phyloP scores from a whole-genome alignment of 768 basidiomycete genomes.

The Podaxis pistillaris region DNA sequence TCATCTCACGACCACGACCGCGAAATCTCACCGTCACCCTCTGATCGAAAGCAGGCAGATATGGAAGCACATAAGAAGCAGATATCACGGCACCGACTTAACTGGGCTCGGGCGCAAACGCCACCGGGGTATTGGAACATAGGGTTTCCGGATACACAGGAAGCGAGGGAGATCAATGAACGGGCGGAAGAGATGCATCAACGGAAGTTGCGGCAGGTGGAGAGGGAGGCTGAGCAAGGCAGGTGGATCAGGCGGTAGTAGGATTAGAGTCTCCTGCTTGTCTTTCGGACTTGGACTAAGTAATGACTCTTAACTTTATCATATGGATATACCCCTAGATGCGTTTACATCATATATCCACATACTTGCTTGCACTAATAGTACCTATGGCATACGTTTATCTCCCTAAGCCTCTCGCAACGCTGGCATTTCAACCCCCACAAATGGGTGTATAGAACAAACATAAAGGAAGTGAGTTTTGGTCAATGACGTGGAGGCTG shows the following conservation, averaged over 20 bases:
- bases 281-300: background rate
- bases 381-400: background rate
- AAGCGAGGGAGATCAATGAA: constrained; percentile 72
- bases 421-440: background rate
- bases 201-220: constrained; percentile 58
- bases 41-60: constrained; percentile 21
- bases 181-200: constrained; percentile 70
- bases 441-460: background rate
- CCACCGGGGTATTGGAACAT: constrained; percentile 91
- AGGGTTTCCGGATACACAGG: constrained; percentile 86
- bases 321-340: background rate
- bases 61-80: constrained; percentile 60
- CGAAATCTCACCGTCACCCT: constrained; percentile 15
- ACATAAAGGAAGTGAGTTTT: background rate
- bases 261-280: background rate
- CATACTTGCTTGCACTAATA: background rate
- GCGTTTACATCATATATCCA: background rate
- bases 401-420: background rate
- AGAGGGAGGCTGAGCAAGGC: constrained; percentile 55
- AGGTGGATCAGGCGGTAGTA: constrained; percentile 33
- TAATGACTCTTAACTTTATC: background rate
- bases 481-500: background rate
- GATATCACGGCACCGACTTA: constrained; percentile 70
- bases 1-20: constrained; percentile 9
- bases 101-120: constrained; percentile 69